Base-by-base conservation (phyloP, 371 early-diverging fungal species). In the Apophysomyces sp. region DNA sequence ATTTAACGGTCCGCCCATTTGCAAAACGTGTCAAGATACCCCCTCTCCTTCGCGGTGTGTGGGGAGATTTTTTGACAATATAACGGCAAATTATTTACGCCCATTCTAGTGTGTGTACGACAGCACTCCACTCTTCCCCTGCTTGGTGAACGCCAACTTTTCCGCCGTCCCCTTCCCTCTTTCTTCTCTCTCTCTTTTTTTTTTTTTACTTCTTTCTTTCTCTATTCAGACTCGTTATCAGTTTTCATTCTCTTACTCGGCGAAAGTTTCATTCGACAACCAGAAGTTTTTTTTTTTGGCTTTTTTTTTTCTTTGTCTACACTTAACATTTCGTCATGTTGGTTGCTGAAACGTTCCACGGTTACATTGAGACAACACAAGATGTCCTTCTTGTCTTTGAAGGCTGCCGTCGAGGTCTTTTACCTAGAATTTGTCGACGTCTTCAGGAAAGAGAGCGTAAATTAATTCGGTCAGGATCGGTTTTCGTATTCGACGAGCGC, bases 381-480 rank as follows among this genome's bases (percentile, higher is more conserved):
- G 93, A 92, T 64, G 89, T 89, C 1, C 77, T 91, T 28, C 76
- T 91, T 39, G 69, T 92, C 11, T 87, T 92, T 58, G 92, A 93
- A 73, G 92, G 89, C 0, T 89, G 90, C 62, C 85, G 88, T 63
- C 71, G 77, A 41, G 86, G 84, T 16, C 56, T 85, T 7, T 73
- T 89, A 28, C 81, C 85, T 11, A 76, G 89, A 58, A 84, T 91
- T 30, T 83, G 81, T 57, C 79, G 91, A 41, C 82, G 92, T 32
- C 73, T 91, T 21, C 83, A 87, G 61, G 91, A 91, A 56, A 80
- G 80, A 44, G 90, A 92, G 63, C 85, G 92, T 30, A 74, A 75
- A 53, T 78, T 79, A 57, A 86, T 92, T 59, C 73, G 72, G 36
- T 87, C 91, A 4, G 91, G 91, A 7, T 84, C 91, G 0, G 85